Conservation (phyloP, 225 moss, liverwort and hornwort genomes). For the Lunularia cruciata region DNA sequence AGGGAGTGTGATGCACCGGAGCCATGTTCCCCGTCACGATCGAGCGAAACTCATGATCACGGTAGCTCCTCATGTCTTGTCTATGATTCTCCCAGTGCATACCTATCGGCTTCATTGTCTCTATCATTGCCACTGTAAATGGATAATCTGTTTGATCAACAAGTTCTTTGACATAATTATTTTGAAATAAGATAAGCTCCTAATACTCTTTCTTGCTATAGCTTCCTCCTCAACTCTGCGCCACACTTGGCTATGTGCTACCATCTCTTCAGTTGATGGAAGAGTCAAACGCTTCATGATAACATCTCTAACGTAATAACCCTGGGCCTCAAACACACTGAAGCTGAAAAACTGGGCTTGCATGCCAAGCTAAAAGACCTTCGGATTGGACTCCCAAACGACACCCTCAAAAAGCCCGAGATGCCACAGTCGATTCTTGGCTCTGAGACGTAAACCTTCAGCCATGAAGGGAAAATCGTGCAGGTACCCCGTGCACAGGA, state of each 20-base stretch:
- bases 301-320: constrained; percentile 18
- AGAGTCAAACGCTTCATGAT: constrained; percentile 12
- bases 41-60: constrained; percentile 10
- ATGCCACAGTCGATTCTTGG: constrained; percentile 2
- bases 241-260: constrained; percentile 13
- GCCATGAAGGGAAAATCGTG: constrained; percentile 16
- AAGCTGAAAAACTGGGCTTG: constrained; percentile 21
- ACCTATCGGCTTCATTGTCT: constrained; percentile 9
- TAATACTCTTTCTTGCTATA: background rate
- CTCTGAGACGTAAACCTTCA: constrained; percentile 2
- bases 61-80: constrained; percentile 12
- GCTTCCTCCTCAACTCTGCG: background rate
- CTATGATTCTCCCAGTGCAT: constrained; percentile 14
- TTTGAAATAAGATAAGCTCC: constrained; percentile 3
- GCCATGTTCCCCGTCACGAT: constrained; percentile 3
- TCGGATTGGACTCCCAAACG: constrained; percentile 7
- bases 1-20: background rate
- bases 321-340: constrained; percentile 20
- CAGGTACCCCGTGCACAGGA: constrained; percentile 24
- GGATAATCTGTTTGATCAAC: constrained; percentile 17
- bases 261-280: constrained; percentile 6
- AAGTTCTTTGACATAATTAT: constrained; percentile 8
- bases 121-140: background rate
- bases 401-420: constrained; percentile 17
- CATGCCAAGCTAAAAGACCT: constrained; percentile 15